Evolutionary conservation across 768 basidiomycete genomes (phyloP), one percentile per base, ranked within the genome.

Genomic region (Mycena indigotica): DNA sequence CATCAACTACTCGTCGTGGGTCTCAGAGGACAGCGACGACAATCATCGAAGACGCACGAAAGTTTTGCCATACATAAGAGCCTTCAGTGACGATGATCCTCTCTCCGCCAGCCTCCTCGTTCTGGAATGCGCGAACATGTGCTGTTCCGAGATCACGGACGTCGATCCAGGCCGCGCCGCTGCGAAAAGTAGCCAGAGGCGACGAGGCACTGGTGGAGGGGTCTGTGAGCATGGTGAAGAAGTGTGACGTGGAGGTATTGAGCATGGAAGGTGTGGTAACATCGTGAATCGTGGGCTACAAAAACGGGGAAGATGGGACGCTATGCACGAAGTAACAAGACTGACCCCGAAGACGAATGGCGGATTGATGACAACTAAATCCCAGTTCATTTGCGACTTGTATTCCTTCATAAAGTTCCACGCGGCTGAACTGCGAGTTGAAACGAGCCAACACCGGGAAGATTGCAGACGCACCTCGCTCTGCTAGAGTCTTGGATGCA

Each of bases 401-500:
- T 81, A 62, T 52, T 69, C 55, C n/a, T 72, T 58, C n/a, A 63
- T 66, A 53, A 77, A 78, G 1, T 73, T 69, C 77, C 75, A 79
- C n/a, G 75, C 75, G 25, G 80, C 80, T 80, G 30, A 5, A 25
- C 3, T 38, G 35, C 8, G 28, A 44, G 21, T 54, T 4, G 28
- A 3, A 52, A 41, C 53, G 3, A 8, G 15, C 29, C n/a, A 40
- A 21, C 39, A 15, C 15, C 10, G 24, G 35, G 45, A 17, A 1
- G 24, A 35, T 4, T 6, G 38, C 19, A 41, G 19, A 57, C 67
- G 40, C 23, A 79, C 79, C 79, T 63, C 73, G 75, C 72, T 89
- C 87, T 2, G 87, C 84, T 5, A 86, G 74, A 0, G 76, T 77
- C 75, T 88, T 88, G 17, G 79, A 77, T 0, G 85, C 83, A 38